Evolutionary conservation across 495 filamentous ascomycete genomes (phyloP).

Genomic region (Schizothecium vesticola): DNA sequence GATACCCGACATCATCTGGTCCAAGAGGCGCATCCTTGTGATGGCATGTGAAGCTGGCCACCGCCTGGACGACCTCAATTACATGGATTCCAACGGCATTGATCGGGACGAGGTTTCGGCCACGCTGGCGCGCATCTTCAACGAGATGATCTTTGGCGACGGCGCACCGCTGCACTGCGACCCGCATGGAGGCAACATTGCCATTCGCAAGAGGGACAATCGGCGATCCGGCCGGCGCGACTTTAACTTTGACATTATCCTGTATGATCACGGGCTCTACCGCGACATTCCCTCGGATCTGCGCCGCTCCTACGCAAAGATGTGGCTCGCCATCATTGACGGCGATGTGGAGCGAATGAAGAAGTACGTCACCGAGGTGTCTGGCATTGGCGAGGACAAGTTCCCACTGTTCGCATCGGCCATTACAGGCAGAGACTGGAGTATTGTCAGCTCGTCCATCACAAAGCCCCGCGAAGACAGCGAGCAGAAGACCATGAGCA

Average conservation of each 20-base stretch:
- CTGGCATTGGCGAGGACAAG: constrained; percentile 82
- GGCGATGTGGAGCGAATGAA: constrained; percentile 79
- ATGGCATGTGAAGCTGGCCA: constrained; percentile 90
- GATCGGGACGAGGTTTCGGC: constrained; percentile 96
- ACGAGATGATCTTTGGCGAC: constrained; percentile 98
- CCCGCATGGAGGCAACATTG: constrained; percentile 95
- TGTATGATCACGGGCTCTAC: constrained; percentile 98
- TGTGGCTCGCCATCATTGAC: constrained; percentile 95
- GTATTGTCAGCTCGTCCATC: constrained; percentile 60
- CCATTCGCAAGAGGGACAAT: constrained; percentile 65
- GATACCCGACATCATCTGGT: constrained; percentile 88
- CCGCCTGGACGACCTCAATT: constrained; percentile 84
- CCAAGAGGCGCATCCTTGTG: constrained; percentile 80
- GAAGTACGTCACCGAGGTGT: constrained; percentile 81
- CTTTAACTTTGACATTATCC: constrained; percentile 90
- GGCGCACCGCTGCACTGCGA: constrained; percentile 92
- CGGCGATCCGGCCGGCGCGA: constrained; percentile 29
- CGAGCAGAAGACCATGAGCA: constrained; percentile 78
- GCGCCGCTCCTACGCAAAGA: constrained; percentile 85
- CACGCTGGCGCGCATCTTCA: constrained; percentile 87
- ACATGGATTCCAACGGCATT: constrained; percentile 78
- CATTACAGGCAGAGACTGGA: constrained; percentile 92
- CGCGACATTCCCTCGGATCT: constrained; percentile 78
- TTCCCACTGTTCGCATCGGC: constrained; percentile 95
- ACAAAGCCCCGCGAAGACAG: constrained; percentile 53